A percentile compares a stretch with the other conserved stretches of the same genome.
Conservation (phyloP, 1,284 basidiomycete species). For the Ustilago xerochloae region DNA sequence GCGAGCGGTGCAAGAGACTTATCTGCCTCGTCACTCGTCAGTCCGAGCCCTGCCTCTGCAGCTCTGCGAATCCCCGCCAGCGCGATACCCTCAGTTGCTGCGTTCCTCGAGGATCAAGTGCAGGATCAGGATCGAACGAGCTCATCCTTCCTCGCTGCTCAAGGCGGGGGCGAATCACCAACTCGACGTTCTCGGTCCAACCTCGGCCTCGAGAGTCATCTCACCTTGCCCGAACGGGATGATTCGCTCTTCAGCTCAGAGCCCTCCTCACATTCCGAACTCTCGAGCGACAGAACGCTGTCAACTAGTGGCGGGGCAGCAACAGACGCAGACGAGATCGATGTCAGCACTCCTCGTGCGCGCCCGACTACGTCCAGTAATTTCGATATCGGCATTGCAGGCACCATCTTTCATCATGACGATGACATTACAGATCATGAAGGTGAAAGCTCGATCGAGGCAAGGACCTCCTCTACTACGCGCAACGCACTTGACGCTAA, state of each 20-base stretch:
- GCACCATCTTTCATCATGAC: conserved; percentile 39
- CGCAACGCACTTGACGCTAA: neutral
- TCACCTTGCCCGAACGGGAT: neutral
- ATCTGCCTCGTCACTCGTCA: conserved; percentile 9
- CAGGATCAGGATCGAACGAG: neutral
- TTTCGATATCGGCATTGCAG: conserved; percentile 37
- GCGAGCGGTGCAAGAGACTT: conserved; percentile 3
- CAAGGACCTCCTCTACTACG: neutral
- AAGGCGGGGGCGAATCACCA: conserved; percentile 7
- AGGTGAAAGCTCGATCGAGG: conserved; percentile 3
- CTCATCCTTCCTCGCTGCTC: neutral
- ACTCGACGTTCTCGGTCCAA: conserved; percentile 23
- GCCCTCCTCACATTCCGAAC: neutral
- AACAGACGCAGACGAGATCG: conserved; percentile 29
- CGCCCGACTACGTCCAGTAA: conserved; percentile 30
- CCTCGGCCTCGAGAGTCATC: neutral
- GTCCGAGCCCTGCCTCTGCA: conserved; percentile 17
- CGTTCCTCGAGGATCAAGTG: conserved; percentile 35
- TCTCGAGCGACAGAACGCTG: neutral
- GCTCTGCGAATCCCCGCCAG: neutral
- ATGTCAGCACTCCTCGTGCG: conserved; percentile 48
- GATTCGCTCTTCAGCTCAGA: neutral
- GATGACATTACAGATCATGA: conserved; percentile 40
- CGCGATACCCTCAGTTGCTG: conserved; percentile 19
- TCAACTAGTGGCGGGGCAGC: neutral